These are phyloP conservation scores for Tinospora cordifolia DNA, from an alignment of 164 flowering plant genomes.

Conservation along the genomic window DNA sequence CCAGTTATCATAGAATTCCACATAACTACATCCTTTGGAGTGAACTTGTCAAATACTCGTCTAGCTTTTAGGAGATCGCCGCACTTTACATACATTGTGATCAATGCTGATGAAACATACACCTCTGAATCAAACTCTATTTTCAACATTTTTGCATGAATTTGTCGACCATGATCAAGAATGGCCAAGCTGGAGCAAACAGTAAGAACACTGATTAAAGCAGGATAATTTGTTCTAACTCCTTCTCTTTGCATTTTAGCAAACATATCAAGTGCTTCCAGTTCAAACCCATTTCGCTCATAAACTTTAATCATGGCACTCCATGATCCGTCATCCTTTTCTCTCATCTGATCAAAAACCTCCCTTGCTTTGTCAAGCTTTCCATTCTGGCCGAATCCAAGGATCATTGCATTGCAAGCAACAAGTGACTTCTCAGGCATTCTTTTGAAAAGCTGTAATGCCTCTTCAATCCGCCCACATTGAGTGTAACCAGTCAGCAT, in stretches of 20 bases:
- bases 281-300: constrained; percentile 12
- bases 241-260: constrained; percentile 7
- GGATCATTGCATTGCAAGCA: constrained; percentile 64
- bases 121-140: constrained; percentile 44
- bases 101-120: constrained; percentile 51
- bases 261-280: constrained; percentile 15
- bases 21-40: constrained; percentile 61
- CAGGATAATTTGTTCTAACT: constrained; percentile 10
- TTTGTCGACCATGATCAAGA: constrained; percentile 65
- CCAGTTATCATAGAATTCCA: constrained; percentile 84
- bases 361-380: constrained; percentile 42
- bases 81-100: constrained; percentile 69
- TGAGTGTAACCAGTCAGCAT: constrained; percentile 66
- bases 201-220: constrained; percentile 35
- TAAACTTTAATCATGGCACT: constrained; percentile 14
- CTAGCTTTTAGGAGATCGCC: constrained; percentile 58
- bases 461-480: constrained; percentile 60
- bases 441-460: constrained; percentile 45
- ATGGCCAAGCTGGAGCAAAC: constrained; percentile 61
- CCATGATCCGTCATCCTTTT: constrained; percentile 22
- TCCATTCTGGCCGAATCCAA: constrained; percentile 51
- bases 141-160: constrained; percentile 51
- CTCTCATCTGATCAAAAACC: constrained; percentile 35
- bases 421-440: constrained; percentile 56
- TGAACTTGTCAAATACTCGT: constrained; percentile 42